Evolutionary conservation across 495 filamentous ascomycete species (phyloP).

Genomic region (Aspergillus coremiiformis): DNA sequence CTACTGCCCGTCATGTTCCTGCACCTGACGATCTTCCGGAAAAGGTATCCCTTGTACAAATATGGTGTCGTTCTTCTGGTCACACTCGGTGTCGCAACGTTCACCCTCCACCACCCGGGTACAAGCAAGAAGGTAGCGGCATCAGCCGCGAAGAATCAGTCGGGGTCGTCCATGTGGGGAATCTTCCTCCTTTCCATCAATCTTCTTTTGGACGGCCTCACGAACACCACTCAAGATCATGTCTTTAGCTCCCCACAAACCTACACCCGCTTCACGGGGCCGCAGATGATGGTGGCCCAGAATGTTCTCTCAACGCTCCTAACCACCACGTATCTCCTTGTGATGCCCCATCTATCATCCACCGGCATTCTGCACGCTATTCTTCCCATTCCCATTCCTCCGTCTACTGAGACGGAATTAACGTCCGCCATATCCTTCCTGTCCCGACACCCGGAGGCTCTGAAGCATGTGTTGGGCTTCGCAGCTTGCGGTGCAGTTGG

Average conservation of each 20-base stretch:
- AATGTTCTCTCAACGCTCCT: slow-evolving; percentile 74
- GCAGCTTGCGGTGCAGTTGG: slow-evolving; percentile 88
- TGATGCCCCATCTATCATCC: slow-evolving; percentile 68
- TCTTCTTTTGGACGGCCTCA: slow-evolving; percentile 89
- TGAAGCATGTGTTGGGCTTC: slow-evolving; percentile 81
- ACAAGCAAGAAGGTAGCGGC: slow-evolving; percentile 61
- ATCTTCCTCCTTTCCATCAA: slow-evolving; percentile 84
- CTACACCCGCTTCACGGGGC: slow-evolving; percentile 72
- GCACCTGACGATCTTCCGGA: slow-evolving; percentile 86
- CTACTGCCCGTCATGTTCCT: slow-evolving; percentile 95
- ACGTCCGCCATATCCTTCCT: slow-evolving; percentile 74
- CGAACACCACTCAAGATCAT: slow-evolving; percentile 93
- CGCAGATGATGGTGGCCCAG: slow-evolving; percentile 99
- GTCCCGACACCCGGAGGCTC: slow-evolving; percentile 63
- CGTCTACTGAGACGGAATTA: slow-evolving; percentile 58
- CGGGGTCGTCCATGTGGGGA: slow-evolving; percentile 64
- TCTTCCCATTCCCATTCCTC: slow-evolving; percentile 52
- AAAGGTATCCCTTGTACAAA: slow-evolving; percentile 89
- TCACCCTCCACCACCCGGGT: slow-evolving; percentile 77
- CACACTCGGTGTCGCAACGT: slow-evolving; percentile 86
- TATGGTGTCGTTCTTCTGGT: slow-evolving; percentile 88
- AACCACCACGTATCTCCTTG: slow-evolving; percentile 65
- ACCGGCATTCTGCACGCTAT: slow-evolving; percentile 59
- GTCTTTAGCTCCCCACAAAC: slow-evolving; percentile 59
- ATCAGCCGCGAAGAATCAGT: slow-evolving; percentile 34